phyloP scores from a whole-genome alignment of 768 basidiomycete species.

The Boletus subparvulus region DNA sequence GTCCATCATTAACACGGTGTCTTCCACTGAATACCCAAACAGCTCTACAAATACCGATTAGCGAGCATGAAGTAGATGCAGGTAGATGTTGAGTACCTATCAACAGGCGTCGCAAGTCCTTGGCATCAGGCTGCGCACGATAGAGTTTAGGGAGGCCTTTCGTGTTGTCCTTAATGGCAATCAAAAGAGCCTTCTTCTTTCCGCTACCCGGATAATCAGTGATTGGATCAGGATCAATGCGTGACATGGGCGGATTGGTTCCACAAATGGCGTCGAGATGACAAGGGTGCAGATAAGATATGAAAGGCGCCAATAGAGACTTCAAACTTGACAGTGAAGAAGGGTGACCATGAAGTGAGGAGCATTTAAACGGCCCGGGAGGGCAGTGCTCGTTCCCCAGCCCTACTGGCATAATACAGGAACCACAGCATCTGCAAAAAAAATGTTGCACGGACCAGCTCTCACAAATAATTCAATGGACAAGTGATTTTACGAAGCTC shows the following conservation, averaged over 20 bases:
- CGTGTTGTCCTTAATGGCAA: slow-evolving; percentile 16
- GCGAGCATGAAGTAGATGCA: not conserved
- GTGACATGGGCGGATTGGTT: slow-evolving; percentile 6
- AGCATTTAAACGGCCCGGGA: not conserved
- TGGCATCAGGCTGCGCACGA: slow-evolving; percentile 18
- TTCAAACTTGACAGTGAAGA: not conserved
- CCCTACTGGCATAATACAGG: slow-evolving; percentile 4
- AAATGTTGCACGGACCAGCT: not conserved
- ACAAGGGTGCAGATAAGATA: slow-evolving; percentile 14
- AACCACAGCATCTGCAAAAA: slow-evolving; percentile 7
- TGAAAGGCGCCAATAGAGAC: not conserved
- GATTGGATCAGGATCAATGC: not conserved
- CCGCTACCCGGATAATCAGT: not conserved
- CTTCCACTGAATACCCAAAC: slow-evolving; percentile 38
- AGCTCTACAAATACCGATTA: slow-evolving; percentile 24
- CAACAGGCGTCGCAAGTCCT: slow-evolving; percentile 13
- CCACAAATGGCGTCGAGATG: not conserved
- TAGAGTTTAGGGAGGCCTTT: not conserved
- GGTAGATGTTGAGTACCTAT: slow-evolving; percentile 18
- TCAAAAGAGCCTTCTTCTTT: slow-evolving; percentile 24
- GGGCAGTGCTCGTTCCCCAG: not conserved
- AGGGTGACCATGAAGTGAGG: not conserved
- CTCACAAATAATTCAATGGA: not conserved
- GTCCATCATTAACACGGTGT: slow-evolving; percentile 49
- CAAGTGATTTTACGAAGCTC: not conserved